Base-by-base conservation (phyloP, 2,329 filamentous ascomycete genomes). In the Hawksworthiomyces lignivorus region DNA sequence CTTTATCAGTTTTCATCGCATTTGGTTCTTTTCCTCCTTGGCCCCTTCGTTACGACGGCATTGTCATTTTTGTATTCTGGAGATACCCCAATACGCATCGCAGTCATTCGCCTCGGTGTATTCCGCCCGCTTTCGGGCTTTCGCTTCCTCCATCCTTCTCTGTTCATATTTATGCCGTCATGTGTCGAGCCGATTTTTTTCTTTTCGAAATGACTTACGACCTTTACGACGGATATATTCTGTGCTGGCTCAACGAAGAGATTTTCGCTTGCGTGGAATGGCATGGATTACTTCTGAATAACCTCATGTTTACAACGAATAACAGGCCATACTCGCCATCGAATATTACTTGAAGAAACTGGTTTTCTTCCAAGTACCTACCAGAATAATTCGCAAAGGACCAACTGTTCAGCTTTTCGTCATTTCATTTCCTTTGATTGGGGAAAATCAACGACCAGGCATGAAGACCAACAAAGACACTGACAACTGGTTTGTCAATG, bases 111-210 rank as follows among this genome's bases (percentile, higher is more conserved):
- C n/a, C n/a, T n/a, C n/a, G n/a, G n/a, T n/a, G n/a, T n/a, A n/a
- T n/a, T n/a, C n/a, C n/a, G n/a, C n/a, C n/a, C n/a, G n/a, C n/a
- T 18, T 34, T 35, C 12, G 37, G 35, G 34, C 39, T 32, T 48
- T 44, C 26, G 12, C 19, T 32, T 42, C 40, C 35, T 39, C 20
- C 28, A 18, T 48, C 48, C 51, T 50, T 55, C 55, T 53, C 47
- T 46, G 46, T 44, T 48, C 27, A 41, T 39, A 41, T 54, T 52
- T n/a, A n/a, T n/a, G n/a, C n/a, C n/a, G n/a, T 51, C 55, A 55
- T 54, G 49, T 46, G 39, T 12, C 24, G 24, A 12, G 24, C 24
- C 12, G 24, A 30, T 24, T 26, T 29, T 33, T 24, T 38, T 11
- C 15, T 35, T 30, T 45, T 32, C 38, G 41, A 17, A 44, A 50